Percentiles rank a stretch among this genome's conserved stretches.
phyloP scores from a whole-genome alignment of 129 eudicot species.

The Arctium lappa region DNA sequence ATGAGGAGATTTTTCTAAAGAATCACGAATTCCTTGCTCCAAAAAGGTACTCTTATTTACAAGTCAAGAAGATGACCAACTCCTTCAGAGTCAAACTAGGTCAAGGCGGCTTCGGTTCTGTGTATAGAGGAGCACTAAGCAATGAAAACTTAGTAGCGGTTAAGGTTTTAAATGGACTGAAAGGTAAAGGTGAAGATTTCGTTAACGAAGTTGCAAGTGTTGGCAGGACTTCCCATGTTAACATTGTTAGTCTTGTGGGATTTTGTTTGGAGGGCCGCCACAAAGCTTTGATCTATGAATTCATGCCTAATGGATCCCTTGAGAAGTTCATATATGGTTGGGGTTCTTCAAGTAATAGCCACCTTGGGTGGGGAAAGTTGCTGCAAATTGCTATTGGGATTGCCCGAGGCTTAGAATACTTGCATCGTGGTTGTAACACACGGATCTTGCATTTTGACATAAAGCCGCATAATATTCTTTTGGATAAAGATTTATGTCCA shows the following conservation, averaged over 20 bases:
- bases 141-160: constrained; percentile 46
- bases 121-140: constrained; percentile 35
- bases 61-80: constrained; percentile 38
- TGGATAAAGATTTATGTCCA: constrained; percentile 28
- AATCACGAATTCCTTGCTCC: constrained; percentile 27
- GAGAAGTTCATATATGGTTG: constrained; percentile 24
- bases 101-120: constrained; percentile 47
- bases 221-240: constrained; percentile 39
- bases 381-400: constrained; percentile 23
- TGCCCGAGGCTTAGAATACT: constrained; percentile 34
- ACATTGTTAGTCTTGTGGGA: constrained; percentile 36
- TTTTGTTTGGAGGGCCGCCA: constrained; percentile 33
- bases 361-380: constrained; percentile 27
- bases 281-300: constrained; percentile 43
- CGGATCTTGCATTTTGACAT: constrained; percentile 38
- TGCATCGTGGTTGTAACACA: constrained; percentile 32
- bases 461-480: constrained; percentile 33
- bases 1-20: constrained; percentile 24
- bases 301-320: constrained; percentile 53
- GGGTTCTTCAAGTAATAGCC: not conserved
- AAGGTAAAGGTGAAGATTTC: constrained; percentile 37
- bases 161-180: constrained; percentile 25
- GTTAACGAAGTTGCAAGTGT: constrained; percentile 48
- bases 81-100: constrained; percentile 34
- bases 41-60: constrained; percentile 35